Evolutionary conservation across 176 grass and related monocot genomes (phyloP), one percentile per base, ranked within the genome.

Genomic region (Stipa capillata): DNA sequence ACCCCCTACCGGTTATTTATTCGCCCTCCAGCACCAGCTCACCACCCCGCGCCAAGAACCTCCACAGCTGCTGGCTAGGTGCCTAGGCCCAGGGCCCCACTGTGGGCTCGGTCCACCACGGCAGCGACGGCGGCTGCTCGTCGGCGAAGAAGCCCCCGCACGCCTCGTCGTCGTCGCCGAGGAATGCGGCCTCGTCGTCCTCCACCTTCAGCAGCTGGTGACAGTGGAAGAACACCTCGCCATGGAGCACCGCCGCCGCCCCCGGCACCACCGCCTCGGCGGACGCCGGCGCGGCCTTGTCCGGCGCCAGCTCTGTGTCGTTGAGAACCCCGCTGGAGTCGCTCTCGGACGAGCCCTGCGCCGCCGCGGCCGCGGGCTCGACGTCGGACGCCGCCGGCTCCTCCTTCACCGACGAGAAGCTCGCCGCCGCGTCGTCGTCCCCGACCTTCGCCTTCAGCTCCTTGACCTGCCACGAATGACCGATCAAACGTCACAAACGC

Each of bases 91-190:
- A 96, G 23, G 88, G 78, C 27, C 87, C 89, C 21, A n/a, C n/a
- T n/a, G 81, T 15, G 34, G 85, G 70, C 77, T 88, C 27, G 67
- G 82, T 79, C 86, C 80, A 89, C 92, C 92, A 94, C n/a, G 81
- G 64, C 55, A 94, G 84, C 49, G 86, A 58, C 49, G 92, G 86
- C 16, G 84, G 82, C 42, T 87, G 86, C 66, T 87, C 86, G 37
- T 94, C 86, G 43, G 89, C 65, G 79, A 94, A 94, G 80, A 94
- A 84, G 72, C 92, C 87, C n/a, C 80, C 80, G 85, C 89, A 94
- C 11, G 83, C 83, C 32, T 83, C 84, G 21, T 72, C 83, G 27
- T 88, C 89, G 39, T 77, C 85, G 20, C 67, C 78, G 66, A 91
- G 78, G 48, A 94, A 79, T 47, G 77, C 84, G 2, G 56, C 44